These are phyloP conservation scores for Dalechampia spathulata DNA, from an alignment of 441 rosid species.

Conservation along the genomic window DNA sequence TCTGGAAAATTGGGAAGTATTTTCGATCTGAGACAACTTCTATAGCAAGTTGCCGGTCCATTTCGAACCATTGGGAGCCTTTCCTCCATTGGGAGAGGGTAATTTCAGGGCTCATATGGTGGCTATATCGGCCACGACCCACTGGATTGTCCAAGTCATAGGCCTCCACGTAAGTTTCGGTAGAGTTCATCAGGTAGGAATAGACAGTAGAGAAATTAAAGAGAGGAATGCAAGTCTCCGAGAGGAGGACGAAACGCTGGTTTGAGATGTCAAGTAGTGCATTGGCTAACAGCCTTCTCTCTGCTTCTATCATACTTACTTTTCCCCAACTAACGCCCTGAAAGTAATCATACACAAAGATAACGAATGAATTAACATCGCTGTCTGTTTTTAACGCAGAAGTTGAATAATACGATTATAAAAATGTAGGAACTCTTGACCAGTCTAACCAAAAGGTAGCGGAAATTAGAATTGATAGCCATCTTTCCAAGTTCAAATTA, in stretches of 20 bases:
- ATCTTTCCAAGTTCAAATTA: too few species aligned
- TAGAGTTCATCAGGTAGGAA: slow-evolving; percentile 51
- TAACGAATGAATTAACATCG: too few species aligned
- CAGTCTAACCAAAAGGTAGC: too few species aligned
- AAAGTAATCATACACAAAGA: slow-evolving; percentile 1
- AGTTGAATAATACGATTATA: too few species aligned
- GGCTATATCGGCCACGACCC: slow-evolving; percentile 64
- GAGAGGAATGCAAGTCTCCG: slow-evolving; percentile 86
- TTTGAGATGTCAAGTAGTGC: slow-evolving; percentile 75
- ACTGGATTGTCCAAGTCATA: slow-evolving; percentile 47
- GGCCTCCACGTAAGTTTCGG: slow-evolving; percentile 42
- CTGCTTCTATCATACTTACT: slow-evolving; percentile 85
- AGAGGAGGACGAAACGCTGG: slow-evolving; percentile 73
- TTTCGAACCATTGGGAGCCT: slow-evolving; percentile 86
- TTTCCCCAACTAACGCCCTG: slow-evolving; percentile 83
- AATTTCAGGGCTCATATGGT: slow-evolving; percentile 46
- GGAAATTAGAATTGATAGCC: too few species aligned
- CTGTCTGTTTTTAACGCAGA: too few species aligned
- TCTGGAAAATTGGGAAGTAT: slow-evolving; percentile 46
- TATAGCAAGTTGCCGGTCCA: slow-evolving; percentile 56
- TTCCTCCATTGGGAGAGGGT: slow-evolving; percentile 57
- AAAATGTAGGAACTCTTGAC: too few species aligned
- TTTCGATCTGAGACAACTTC: slow-evolving; percentile 51
- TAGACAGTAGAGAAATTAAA: slow-evolving; percentile 78
- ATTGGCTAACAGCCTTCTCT: slow-evolving; percentile 73